Base-by-base conservation (phyloP, 495 filamentous ascomycete species). In the Aspergillus saccharolyticus region DNA sequence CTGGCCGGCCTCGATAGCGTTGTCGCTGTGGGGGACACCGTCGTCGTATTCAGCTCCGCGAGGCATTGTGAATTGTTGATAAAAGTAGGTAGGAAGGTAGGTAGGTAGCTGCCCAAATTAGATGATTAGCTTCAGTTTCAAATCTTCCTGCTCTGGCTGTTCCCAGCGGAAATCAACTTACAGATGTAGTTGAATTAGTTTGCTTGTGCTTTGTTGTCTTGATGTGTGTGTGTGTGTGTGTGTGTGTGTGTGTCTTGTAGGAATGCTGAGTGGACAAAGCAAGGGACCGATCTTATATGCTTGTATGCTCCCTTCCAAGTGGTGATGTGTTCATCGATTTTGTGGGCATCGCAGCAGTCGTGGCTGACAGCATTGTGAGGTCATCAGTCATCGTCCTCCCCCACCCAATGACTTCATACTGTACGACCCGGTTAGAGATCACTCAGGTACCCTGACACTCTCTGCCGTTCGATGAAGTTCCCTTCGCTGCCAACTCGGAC, bases 1-100 rank as follows among this genome's bases (percentile, higher is more conserved):
- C 25, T 71, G 60, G 48, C 73, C 77, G 30, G 71, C 58, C 53
- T 80, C 80, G 43, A 81, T 71, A 33, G 76, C 62, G 64, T 81
- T 80, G 61, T 80, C 79, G 63, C 74, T 76, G 45, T 77, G 72
- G 57, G 72, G 72, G 61, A 78, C 56, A 44, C 69, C 69, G 64
- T 80, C 73, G 56, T 78, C 74, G 70, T 70, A 80, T 42, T 79
- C 73, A 48, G 75, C 76, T 65, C 78, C 78, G 64, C 77, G 77
- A 66, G 72, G 70, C 78, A 81, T 81, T 75, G 71, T 60, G 30
- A 45, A 44, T 55, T 48, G 56, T 46, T 19, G 17, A n/a, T n/a
- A n/a, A n/a, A n/a, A n/a, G n/a, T n/a, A n/a, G n/a, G n/a, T n/a
- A n/a, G n/a, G n/a, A n/a, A n/a, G n/a, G n/a, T n/a, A n/a, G n/a